A percentile compares a stretch with the other conserved stretches of the same genome.
Evolutionary conservation across 2,329 filamentous ascomycete genomes (phyloP).

Genomic region (Arthroderma sp.): DNA sequence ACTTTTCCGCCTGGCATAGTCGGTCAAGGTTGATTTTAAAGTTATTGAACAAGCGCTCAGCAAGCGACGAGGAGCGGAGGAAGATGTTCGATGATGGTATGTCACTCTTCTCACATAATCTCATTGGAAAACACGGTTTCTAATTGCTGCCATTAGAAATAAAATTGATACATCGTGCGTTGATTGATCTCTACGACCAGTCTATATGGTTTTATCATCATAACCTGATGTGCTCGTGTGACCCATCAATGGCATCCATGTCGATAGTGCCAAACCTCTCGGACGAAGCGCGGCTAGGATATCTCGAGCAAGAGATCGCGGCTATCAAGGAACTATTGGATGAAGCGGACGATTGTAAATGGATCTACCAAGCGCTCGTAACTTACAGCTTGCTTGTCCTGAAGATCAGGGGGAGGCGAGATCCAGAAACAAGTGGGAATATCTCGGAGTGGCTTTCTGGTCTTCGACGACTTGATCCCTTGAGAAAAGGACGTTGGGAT

Average conservation of each 20-base stretch:
- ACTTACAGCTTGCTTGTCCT: slow-evolving; percentile 54
- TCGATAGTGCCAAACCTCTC: slow-evolving; percentile 54
- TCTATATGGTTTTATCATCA: slow-evolving; percentile 97
- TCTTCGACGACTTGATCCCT: slow-evolving; percentile 57
- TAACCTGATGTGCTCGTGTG: slow-evolving; percentile 61
- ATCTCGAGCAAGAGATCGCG: slow-evolving; percentile 59
- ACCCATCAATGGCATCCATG: slow-evolving; percentile 31
- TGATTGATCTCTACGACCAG: slow-evolving; percentile 88
- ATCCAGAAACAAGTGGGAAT: slow-evolving; percentile 31
- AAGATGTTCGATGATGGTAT: slow-evolving; percentile 59
- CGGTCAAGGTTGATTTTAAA: slow-evolving; percentile 70
- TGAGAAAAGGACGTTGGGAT: slow-evolving; percentile 61
- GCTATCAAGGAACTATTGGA: slow-evolving; percentile 55
- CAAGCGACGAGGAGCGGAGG: slow-evolving; percentile 49
- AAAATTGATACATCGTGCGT: slow-evolving; percentile 56
- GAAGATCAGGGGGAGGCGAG: slow-evolving; percentile 36
- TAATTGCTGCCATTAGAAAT: slow-evolving; percentile 45
- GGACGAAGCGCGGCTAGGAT: slow-evolving; percentile 47
- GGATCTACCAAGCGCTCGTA: slow-evolving; percentile 78
- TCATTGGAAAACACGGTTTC: background rate
- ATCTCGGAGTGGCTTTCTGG: slow-evolving; percentile 48
- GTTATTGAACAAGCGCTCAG: slow-evolving; percentile 57
- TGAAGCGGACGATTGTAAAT: slow-evolving; percentile 62
- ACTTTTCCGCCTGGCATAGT: slow-evolving; percentile 96
- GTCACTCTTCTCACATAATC: slow-evolving; percentile 7